Conservation (phyloP, 257 asterid genomes). For the Solanum pennellii region DNA sequence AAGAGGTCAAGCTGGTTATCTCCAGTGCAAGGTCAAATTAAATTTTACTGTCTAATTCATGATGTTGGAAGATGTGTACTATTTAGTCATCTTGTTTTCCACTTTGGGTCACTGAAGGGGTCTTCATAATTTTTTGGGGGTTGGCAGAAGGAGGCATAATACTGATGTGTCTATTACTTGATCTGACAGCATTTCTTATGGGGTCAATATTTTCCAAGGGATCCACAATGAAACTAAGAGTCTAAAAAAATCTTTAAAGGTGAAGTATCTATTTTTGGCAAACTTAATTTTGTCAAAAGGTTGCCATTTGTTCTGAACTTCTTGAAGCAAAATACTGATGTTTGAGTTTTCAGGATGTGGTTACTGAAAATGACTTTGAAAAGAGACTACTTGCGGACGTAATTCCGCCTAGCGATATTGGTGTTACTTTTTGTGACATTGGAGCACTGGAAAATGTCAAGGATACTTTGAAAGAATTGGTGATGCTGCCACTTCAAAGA, state of each 20-base stretch:
- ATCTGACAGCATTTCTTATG: slow-evolving; percentile 53
- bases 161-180: slow-evolving; percentile 1
- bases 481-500: slow-evolving; percentile 86
- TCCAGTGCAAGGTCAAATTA: slow-evolving; percentile 47
- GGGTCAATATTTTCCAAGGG: slow-evolving; percentile 63
- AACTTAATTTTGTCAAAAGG: neutral
- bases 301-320: neutral
- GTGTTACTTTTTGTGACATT: slow-evolving; percentile 80
- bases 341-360: slow-evolving; percentile 53
- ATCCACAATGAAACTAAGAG: slow-evolving; percentile 68
- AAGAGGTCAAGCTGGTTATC: slow-evolving; percentile 42
- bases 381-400: slow-evolving; percentile 76
- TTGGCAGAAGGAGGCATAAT: neutral
- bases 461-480: slow-evolving; percentile 85
- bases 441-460: slow-evolving; percentile 89
- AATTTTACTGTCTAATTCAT: neutral
- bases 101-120: neutral
- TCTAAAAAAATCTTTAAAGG: slow-evolving; percentile 75
- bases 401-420: slow-evolving; percentile 77
- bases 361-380: slow-evolving; percentile 80
- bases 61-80: neutral
- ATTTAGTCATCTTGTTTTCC: neutral
- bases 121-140: neutral
- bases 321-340: neutral
- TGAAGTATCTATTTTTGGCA: slow-evolving; percentile 3